Conservation (phyloP, 1,284 basidiomycete species). For the Puccinia polysora region DNA sequence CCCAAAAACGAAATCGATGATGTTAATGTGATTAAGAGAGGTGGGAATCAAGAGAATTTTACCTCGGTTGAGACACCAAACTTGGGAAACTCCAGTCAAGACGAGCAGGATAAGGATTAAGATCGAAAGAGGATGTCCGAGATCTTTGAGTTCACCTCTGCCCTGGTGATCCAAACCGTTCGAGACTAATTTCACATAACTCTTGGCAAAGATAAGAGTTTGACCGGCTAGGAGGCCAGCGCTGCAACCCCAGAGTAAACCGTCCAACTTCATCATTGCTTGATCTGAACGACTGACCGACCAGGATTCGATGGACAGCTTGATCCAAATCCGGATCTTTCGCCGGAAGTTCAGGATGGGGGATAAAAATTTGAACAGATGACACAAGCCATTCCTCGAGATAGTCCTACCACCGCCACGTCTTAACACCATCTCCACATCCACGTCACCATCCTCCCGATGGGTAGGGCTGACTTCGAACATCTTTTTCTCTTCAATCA, state of each 20-base stretch:
- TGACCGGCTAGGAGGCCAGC: conserved; percentile 83
- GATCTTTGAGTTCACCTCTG: conserved; percentile 6
- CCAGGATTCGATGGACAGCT: conserved; percentile 67
- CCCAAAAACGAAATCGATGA: background rate
- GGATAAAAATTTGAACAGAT: background rate
- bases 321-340: conserved; percentile 58
- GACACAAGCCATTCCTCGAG: background rate
- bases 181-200: conserved; percentile 52
- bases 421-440: conserved; percentile 45
- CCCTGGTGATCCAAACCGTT: conserved; percentile 22
- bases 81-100: conserved; percentile 76
- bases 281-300: conserved; percentile 72
- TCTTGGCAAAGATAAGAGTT: conserved; percentile 85
- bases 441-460: conserved; percentile 44
- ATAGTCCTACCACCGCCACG: conserved; percentile 44
- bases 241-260: conserved; percentile 83
- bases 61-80: conserved; percentile 80
- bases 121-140: conserved; percentile 65
- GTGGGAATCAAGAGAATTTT: background rate
- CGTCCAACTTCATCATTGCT: conserved; percentile 77
- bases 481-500: conserved; percentile 45
- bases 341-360: background rate
- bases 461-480: conserved; percentile 54
- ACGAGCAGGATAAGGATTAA: conserved; percentile 75
- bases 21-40: background rate